A percentile compares a stretch with the other conserved stretches of the same genome.
Evolutionary conservation across 1,284 basidiomycete species (phyloP).

Genomic region (Cerrena zonata): DNA sequence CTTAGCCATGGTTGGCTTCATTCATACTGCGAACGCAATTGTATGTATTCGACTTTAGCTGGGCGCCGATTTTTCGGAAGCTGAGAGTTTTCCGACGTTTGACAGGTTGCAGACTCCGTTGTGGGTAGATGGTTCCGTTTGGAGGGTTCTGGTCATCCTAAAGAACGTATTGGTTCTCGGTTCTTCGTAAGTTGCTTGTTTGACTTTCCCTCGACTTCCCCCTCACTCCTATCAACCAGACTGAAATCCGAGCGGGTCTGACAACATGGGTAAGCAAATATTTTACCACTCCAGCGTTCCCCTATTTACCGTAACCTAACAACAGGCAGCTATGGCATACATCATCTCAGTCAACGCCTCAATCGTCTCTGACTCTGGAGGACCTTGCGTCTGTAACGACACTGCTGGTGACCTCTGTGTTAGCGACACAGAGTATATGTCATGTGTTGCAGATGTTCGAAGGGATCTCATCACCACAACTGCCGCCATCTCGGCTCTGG

Average conservation of each 20-base stretch:
- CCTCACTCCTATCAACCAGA: slow-evolving; percentile 34
- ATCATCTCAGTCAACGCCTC: slow-evolving; percentile 81
- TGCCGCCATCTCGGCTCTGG: slow-evolving; percentile 70
- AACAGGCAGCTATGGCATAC: slow-evolving; percentile 69
- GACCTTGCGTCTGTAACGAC: slow-evolving; percentile 69
- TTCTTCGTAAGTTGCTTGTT: slow-evolving; percentile 64
- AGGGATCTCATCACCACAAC: slow-evolving; percentile 76
- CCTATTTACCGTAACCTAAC: slow-evolving; percentile 33
- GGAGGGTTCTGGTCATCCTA: slow-evolving; percentile 75
- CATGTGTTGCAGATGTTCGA: slow-evolving; percentile 62
- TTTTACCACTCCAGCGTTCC: slow-evolving; percentile 29
- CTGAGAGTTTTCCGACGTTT: neutral
- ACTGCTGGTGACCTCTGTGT: slow-evolving; percentile 42
- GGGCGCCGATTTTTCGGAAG: neutral
- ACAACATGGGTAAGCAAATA: slow-evolving; percentile 87
- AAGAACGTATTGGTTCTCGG: slow-evolving; percentile 69
- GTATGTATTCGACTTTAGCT: slow-evolving; percentile 14
- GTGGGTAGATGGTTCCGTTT: slow-evolving; percentile 80
- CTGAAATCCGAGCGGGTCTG: slow-evolving; percentile 75
- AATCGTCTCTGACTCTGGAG: slow-evolving; percentile 73
- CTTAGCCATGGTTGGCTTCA: slow-evolving; percentile 19
- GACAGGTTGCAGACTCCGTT: slow-evolving; percentile 62
- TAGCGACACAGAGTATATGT: slow-evolving; percentile 56
- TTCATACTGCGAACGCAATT: slow-evolving; percentile 24
- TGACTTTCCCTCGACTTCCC: neutral